Evolutionary conservation across 2,329 filamentous ascomycete genomes (phyloP).

Genomic region (Biscogniauxia sp.): DNA sequence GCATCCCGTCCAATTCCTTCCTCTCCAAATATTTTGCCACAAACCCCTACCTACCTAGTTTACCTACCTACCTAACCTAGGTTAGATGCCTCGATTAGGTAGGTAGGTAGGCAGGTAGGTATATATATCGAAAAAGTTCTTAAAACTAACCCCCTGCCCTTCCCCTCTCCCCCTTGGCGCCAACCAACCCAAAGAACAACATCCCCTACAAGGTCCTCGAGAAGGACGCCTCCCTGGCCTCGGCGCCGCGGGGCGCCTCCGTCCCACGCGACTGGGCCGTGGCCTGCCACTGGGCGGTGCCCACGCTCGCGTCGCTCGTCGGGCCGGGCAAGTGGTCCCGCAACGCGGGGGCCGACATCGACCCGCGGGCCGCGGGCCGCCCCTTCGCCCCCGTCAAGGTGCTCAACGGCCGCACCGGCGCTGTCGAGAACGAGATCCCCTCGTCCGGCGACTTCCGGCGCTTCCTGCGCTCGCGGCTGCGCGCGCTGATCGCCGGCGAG

Average conservation of each 20-base stretch:
- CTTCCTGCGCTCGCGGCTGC: conserved; percentile 34
- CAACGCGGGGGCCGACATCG: conserved; percentile 11
- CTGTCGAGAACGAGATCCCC: conserved; percentile 11
- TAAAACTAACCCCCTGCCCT: not conserved
- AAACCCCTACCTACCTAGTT: too few species aligned
- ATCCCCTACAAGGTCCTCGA: conserved; percentile 26
- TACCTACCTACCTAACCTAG: too few species aligned
- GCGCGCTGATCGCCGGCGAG: conserved; percentile 28
- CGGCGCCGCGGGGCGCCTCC: conserved; percentile 1
- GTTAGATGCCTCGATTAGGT: too few species aligned
- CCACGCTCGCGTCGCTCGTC: conserved; percentile 19
- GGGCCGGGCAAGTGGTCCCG: conserved; percentile 23
- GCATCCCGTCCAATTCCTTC: too few species aligned
- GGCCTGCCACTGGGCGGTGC: conserved; percentile 23
- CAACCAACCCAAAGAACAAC: conserved; percentile 15
- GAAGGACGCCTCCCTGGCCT: conserved; percentile 9
- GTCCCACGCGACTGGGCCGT: conserved; percentile 27
- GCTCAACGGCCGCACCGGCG: conserved; percentile 24
- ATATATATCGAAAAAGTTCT: too few species aligned
- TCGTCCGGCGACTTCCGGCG: conserved; percentile 17
- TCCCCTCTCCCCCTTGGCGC: not conserved
- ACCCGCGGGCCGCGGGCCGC: conserved; percentile 15
- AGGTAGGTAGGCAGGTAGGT: too few species aligned
- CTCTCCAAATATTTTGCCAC: too few species aligned
- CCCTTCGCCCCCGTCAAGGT: conserved; percentile 11